Base-by-base conservation (phyloP, 768 basidiomycete species). In the Russula emetica region DNA sequence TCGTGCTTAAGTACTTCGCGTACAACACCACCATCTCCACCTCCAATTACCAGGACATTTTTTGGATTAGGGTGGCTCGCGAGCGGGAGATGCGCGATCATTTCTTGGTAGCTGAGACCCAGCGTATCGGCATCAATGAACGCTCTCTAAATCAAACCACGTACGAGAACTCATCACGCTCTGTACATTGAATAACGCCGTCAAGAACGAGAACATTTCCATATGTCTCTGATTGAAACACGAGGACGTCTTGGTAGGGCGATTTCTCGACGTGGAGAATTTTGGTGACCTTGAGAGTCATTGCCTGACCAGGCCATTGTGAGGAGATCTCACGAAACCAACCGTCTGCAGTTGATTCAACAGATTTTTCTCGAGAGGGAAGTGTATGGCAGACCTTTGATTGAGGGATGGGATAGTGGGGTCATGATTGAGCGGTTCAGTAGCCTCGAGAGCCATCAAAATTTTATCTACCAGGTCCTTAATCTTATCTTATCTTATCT, bases 201-300 rank as follows among this genome's bases (percentile, higher is more conserved):
- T 99, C 96, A 34, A 99, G 85, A 22, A 95, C 87, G 61, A 99
- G 83, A 52, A 98, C 94, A 71, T 98, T 98, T n/a, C 96, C 96
- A 72, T 89, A 96, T 1, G 94, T 92, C 78, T 92, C 93, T 0
- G 92, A 94, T 74, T 94, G 87, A 72, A 98, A 98, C 60, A 99
- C 94, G 60, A 99, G 87, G 58, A 99, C 94, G 72, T 98, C 96
- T 78, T 99, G 96, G 79, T 87, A 98, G 56, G 88, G 78, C 2
- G 92, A 95, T 77, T 90, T 88, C 77, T 98, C 97, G 69, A 87
- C 81, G 75, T 99, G 96, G 61, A 99, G 81, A 69, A 98, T 90
- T 79, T 90, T 90, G 77, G 89, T 90, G 80, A 98, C 95, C 76
- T 92, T 92, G 71, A 99, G 81, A 58, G 92, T 92, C 93, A 97